Conservation (phyloP, 1,284 basidiomycete species). For the Boletus calvinii region DNA sequence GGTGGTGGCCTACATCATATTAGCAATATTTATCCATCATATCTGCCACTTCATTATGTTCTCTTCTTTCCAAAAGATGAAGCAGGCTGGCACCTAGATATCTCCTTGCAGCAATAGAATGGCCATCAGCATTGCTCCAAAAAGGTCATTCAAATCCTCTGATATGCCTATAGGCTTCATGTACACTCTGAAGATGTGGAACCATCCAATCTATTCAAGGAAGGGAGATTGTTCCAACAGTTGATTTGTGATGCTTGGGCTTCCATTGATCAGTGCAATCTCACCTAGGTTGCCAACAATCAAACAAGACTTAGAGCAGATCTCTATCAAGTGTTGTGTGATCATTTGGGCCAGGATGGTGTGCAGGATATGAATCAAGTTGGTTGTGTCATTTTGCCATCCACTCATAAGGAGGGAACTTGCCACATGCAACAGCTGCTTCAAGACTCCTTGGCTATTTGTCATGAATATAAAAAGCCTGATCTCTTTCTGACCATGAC, state of each 20-base stretch:
- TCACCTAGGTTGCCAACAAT: conserved; percentile 32
- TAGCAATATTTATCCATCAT: conserved; percentile 36
- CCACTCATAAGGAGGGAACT: not conserved
- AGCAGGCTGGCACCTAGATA: conserved; percentile 28
- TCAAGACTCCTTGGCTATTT: conserved; percentile 14
- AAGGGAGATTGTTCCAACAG: conserved; percentile 41
- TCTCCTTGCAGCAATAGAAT: conserved; percentile 19
- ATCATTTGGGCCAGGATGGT: not conserved
- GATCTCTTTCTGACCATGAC: conserved; percentile 15
- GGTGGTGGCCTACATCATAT: conserved; percentile 32
- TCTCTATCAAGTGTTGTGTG: conserved; percentile 2
- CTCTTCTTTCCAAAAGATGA: conserved; percentile 42
- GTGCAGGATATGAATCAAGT: conserved; percentile 2
- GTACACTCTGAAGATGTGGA: not conserved
- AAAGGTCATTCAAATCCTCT: conserved; percentile 20
- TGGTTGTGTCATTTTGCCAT: conserved; percentile 6
- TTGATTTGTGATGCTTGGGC: conserved; percentile 40
- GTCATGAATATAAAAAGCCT: conserved; percentile 8
- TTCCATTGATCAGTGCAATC: conserved; percentile 31
- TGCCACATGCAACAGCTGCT: conserved; percentile 6
- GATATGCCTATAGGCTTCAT: conserved; percentile 18
- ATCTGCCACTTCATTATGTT: conserved; percentile 40
- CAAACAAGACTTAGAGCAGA: conserved; percentile 40
- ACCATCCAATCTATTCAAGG: conserved; percentile 33
- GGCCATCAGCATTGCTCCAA: not conserved